phyloP scores from a whole-genome alignment of 176 grass and related monocot genomes.

The sorghum (Sorghum bicolor) region Sorghum_bicolor_NCBIv3 NC_012872.2:73494001-73494500 shows the following conservation, averaged over 20 bases:
- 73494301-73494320: background rate
- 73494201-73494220: background rate
- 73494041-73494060: background rate
- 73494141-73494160: background rate
- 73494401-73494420: background rate
- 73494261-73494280: background rate
- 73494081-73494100: background rate
- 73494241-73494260: background rate
- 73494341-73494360: background rate
- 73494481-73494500: constrained; percentile 36
- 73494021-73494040: background rate
- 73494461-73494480: constrained; percentile 41
- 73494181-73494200: background rate
- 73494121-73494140: background rate
- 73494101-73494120: background rate
- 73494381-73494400: background rate
- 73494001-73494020: background rate
- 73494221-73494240: background rate
- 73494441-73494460: background rate
- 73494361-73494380: background rate
- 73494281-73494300: background rate
- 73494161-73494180: background rate
- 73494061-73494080: background rate
- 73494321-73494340: background rate
- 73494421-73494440: background rate